Evolutionary conservation across 2,329 filamentous ascomycete species (phyloP).

Genomic region (Leptosphaerulina australis): DNA sequence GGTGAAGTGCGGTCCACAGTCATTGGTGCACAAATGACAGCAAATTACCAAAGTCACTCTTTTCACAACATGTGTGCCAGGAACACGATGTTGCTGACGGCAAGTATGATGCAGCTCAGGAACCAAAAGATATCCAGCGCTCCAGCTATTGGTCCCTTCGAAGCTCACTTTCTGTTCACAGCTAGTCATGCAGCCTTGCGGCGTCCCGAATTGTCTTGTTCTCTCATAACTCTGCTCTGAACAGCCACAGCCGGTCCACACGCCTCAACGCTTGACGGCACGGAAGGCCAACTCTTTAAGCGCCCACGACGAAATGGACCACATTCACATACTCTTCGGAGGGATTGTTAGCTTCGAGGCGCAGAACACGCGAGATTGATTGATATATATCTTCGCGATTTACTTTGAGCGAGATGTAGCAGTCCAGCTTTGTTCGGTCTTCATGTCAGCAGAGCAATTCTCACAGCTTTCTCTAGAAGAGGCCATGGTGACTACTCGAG

Average conservation of each 20-base stretch:
- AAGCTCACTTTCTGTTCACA: slow-evolving; percentile 18
- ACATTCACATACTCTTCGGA: slow-evolving; percentile 23
- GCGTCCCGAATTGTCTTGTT: slow-evolving; percentile 24
- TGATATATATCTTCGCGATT: slow-evolving; percentile 42
- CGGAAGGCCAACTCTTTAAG: slow-evolving; percentile 38
- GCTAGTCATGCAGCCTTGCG: slow-evolving; percentile 34
- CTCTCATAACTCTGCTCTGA: slow-evolving; percentile 31
- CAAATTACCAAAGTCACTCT: slow-evolving; percentile 9
- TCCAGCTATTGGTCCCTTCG: slow-evolving; percentile 19
- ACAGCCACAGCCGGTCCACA: slow-evolving; percentile 41
- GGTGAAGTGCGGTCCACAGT: not conserved
- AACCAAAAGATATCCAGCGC: slow-evolving; percentile 21
- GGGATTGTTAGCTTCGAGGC: slow-evolving; percentile 11
- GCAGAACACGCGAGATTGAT: slow-evolving; percentile 18
- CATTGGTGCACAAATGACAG: slow-evolving; percentile 14
- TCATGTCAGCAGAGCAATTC: slow-evolving; percentile 47
- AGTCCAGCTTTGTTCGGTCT: slow-evolving; percentile 26
- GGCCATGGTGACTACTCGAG: slow-evolving; percentile 48
- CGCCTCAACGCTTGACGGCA: slow-evolving; percentile 39
- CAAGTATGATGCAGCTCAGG: slow-evolving; percentile 18
- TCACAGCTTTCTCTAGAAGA: slow-evolving; percentile 46
- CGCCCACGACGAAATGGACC: slow-evolving; percentile 36
- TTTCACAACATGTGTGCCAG: slow-evolving; percentile 6
- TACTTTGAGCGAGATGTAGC: slow-evolving; percentile 20
- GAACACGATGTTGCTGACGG: slow-evolving; percentile 18